Evolutionary conservation across 2,329 filamentous ascomycete species (phyloP).

Genomic region (Aureobasidium sp.): DNA sequence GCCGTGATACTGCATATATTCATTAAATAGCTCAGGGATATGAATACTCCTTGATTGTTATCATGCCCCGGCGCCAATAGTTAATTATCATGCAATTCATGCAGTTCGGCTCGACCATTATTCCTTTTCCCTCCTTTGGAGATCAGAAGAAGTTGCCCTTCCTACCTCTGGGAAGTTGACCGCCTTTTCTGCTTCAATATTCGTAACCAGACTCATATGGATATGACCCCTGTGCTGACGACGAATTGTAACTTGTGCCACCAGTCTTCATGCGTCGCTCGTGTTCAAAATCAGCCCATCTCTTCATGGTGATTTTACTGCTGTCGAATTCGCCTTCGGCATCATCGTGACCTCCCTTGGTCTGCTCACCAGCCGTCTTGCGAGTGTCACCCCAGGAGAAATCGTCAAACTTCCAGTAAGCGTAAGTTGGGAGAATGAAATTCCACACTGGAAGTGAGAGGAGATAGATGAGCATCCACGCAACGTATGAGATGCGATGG

Average conservation of each 20-base stretch:
- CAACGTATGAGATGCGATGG: slow-evolving; percentile 81
- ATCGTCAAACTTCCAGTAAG: slow-evolving; percentile 99
- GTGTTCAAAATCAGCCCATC: slow-evolving; percentile 94
- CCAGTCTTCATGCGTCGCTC: slow-evolving; percentile 26
- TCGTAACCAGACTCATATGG: neutral
- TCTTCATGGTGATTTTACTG: slow-evolving; percentile 98
- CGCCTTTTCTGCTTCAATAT: neutral
- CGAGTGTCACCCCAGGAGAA: slow-evolving; percentile 98
- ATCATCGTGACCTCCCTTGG: slow-evolving; percentile 60
- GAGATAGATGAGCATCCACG: slow-evolving; percentile 97
- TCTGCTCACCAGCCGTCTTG: slow-evolving; percentile 85
- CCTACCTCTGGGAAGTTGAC: neutral
- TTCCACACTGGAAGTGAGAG: slow-evolving; percentile 94
- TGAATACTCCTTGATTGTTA: neutral
- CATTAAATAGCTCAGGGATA: neutral
- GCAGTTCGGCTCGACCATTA: neutral
- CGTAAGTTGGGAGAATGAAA: slow-evolving; percentile 85
- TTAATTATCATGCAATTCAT: neutral
- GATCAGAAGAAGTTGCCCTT: neutral
- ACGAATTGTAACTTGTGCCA: neutral
- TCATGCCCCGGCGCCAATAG: neutral
- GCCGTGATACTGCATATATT: neutral
- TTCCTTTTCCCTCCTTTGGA: neutral
- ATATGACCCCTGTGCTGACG: neutral
- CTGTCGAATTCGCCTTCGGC: slow-evolving; percentile 95